These are phyloP conservation scores for Tuber umbilicatum DNA, from an alignment of 495 filamentous ascomycete species.

Conservation along the genomic window DNA sequence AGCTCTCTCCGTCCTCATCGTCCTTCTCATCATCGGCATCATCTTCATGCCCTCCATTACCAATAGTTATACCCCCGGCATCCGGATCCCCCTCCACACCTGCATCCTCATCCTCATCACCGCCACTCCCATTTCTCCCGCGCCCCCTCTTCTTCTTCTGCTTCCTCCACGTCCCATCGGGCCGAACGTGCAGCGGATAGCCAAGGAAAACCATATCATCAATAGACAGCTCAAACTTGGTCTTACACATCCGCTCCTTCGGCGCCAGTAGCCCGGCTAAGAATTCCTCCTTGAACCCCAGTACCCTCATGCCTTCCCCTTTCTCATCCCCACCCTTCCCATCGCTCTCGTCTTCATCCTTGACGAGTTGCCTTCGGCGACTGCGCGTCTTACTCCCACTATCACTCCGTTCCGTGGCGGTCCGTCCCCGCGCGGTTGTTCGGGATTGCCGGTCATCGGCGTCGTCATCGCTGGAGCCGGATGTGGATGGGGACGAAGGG, in stretches of 20 bases:
- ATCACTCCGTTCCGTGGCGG: constrained; percentile 26
- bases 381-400: constrained; percentile 22
- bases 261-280: constrained; percentile 82
- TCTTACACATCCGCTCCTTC: constrained; percentile 70
- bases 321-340: constrained; percentile 53
- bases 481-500: constrained; percentile 18
- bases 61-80: background rate
- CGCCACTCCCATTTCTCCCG: constrained; percentile 42
- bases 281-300: constrained; percentile 67
- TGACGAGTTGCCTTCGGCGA: constrained; percentile 29
- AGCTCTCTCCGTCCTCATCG: constrained; percentile 45
- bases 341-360: constrained; percentile 51
- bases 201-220: constrained; percentile 80
- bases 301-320: constrained; percentile 56
- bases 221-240: constrained; percentile 75
- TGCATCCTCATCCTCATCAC: constrained; percentile 18
- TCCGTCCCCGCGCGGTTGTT: constrained; percentile 18
- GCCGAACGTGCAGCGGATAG: constrained; percentile 76
- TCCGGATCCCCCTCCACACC: constrained; percentile 3
- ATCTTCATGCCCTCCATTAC: constrained; percentile 25
- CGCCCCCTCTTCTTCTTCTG: constrained; percentile 55
- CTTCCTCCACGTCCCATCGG: constrained; percentile 84
- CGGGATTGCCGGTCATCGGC: constrained; percentile 45
- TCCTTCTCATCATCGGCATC: constrained; percentile 37
- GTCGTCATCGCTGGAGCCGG: constrained; percentile 31